Base-by-base conservation (phyloP, 2,329 filamentous ascomycete species). In the Cadophora luteo-olivacea region DNA sequence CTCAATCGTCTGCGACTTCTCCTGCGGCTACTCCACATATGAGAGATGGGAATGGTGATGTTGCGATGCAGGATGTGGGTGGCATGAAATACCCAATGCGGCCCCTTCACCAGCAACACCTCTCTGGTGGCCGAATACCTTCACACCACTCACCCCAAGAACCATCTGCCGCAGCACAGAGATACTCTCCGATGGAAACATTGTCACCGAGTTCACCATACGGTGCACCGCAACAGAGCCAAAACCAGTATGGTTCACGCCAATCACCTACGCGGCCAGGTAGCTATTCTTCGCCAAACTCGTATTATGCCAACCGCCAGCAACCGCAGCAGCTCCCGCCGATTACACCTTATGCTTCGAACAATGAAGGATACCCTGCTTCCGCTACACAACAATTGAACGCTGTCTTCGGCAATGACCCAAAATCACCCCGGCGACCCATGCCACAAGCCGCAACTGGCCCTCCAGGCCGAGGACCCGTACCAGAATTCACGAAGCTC, bases 141-240 rank as follows among this genome's bases (percentile, higher is more conserved):
- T 93, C 87, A 70, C 88, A 93, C 75, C 91, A 95, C 79, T 81
- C 89, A 58, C 83, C 90, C 62, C 89, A 90, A 73, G 90, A 95
- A 77, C 89, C 92, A 68, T 96, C 93, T 54, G 86, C 92, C 62
- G 93, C 93, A 67, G 92, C 94, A 69, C 92, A 97, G 79, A 89
- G 94, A 78, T 98, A 98, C 82, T 98, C 95, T 58, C 96, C 95
- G 72, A 97, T 97, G 94, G 95, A 97, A 79, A 87, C 89, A 19
- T 84, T 97, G 70, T 93, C 94, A 69, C 92, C 94, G 51, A 89
- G 91, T 41, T 91, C 92, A 66, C 90, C 93, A 41, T 97, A 97
- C 81, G 86, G 88, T 78, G 85, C 82, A 82, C 87, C 84, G 70
- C 88, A 83, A 77, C 84, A 72, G 78, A 83, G 84, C 74, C 82